phyloP scores from a whole-genome alignment of 768 basidiomycete species.

The Sarcodon aspratus region DNA sequence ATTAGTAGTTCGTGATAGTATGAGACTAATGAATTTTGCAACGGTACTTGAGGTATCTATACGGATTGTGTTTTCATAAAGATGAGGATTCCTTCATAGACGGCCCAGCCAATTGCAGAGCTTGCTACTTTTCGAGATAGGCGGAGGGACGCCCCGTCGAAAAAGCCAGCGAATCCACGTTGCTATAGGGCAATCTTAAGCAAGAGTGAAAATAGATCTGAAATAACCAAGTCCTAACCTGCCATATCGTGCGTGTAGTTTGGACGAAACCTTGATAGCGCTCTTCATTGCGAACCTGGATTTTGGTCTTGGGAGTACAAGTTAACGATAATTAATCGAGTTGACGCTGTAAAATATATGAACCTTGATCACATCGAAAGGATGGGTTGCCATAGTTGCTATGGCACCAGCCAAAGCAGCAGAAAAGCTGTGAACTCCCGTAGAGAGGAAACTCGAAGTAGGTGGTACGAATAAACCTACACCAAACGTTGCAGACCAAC shows the following conservation, averaged over 20 bases:
- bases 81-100: constrained; percentile 73
- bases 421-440: constrained; percentile 47
- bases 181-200: constrained; percentile 33
- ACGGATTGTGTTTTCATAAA: constrained; percentile 25
- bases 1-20: not conserved
- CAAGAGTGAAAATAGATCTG: not conserved
- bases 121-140: constrained; percentile 79
- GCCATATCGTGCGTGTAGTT: constrained; percentile 57
- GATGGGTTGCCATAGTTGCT: constrained; percentile 80
- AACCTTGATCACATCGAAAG: constrained; percentile 89
- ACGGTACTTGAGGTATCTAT: not conserved
- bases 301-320: constrained; percentile 52
- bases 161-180: constrained; percentile 71
- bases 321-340: not conserved
- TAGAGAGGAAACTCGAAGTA: constrained; percentile 31
- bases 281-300: constrained; percentile 78
- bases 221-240: constrained; percentile 29
- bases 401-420: constrained; percentile 77
- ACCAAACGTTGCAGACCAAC: constrained; percentile 1
- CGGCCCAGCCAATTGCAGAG: constrained; percentile 87
- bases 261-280: constrained; percentile 61
- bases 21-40: not conserved
- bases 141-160: constrained; percentile 77
- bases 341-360: not conserved
- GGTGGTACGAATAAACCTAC: constrained; percentile 30